Conservation (phyloP, 441 rosid species). For the Pelargonium fulgidum region DNA sequence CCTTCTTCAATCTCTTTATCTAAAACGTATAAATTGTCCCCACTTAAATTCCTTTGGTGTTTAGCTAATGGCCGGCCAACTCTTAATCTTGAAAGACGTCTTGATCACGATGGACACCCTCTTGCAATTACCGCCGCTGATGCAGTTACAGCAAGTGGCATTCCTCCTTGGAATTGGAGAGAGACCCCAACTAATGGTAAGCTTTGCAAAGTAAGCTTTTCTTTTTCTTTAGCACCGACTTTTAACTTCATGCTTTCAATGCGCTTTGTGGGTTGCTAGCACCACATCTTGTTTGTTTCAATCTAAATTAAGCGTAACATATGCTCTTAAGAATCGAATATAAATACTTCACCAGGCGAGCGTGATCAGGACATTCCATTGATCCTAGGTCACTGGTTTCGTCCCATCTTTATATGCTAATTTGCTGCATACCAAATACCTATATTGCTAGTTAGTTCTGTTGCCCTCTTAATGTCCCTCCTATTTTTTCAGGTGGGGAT, state of each 20-base stretch:
- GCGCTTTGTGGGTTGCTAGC: not conserved
- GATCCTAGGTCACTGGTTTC: too few species aligned
- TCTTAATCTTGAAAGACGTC: constrained; percentile 89
- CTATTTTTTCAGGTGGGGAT: constrained; percentile 34
- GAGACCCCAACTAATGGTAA: constrained; percentile 80
- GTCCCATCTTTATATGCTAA: not conserved
- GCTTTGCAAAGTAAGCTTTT: constrained; percentile 14
- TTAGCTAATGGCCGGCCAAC: constrained; percentile 77
- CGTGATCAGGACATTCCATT: too few species aligned
- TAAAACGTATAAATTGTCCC: constrained; percentile 15
- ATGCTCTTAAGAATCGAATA: too few species aligned
- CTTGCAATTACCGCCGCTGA: constrained; percentile 83
- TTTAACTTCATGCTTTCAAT: not conserved
- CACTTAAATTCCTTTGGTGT: constrained; percentile 25
- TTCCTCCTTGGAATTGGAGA: constrained; percentile 99
- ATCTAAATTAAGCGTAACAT: too few species aligned
- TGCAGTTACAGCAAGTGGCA: constrained; percentile 72
- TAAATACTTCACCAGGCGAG: too few species aligned
- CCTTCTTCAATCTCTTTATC: not conserved
- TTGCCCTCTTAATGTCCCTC: not conserved
- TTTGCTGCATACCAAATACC: not conserved
- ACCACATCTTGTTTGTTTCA: not conserved
- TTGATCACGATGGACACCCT: constrained; percentile 93
- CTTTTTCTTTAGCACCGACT: constrained; percentile 1
- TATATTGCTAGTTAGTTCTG: not conserved